These are phyloP conservation scores for Quercus aquifolioides DNA, from an alignment of 306 rosid genomes.

Conservation along the genomic window DNA sequence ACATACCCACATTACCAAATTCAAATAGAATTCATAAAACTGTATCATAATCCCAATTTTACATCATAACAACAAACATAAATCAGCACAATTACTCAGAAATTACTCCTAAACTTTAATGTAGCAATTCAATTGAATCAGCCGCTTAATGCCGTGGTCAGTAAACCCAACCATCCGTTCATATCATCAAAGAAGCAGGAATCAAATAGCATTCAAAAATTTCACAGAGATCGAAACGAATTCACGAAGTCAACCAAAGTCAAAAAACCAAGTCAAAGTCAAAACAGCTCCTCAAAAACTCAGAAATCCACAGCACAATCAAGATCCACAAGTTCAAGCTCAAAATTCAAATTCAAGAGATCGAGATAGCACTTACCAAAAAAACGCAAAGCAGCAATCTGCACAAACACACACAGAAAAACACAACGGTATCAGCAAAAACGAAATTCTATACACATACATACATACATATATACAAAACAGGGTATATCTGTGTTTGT, in stretches of 20 bases:
- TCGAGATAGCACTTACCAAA: constrained; percentile 52
- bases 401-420: constrained; percentile 17
- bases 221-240: neutral
- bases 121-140: no score
- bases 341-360: neutral
- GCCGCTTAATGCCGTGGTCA: neutral
- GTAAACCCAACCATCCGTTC: neutral
- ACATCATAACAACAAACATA: neutral
- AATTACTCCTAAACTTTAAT: neutral
- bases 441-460: neutral
- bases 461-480: neutral
- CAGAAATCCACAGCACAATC: neutral
- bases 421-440: constrained; percentile 5
- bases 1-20: no score
- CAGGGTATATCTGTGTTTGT: neutral
- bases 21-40: no score
- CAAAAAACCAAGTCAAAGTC: neutral
- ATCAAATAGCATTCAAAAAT: neutral
- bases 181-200: neutral
- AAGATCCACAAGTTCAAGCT: constrained; percentile 3
- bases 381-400: constrained; percentile 75
- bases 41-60: no score
- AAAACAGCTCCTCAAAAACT: neutral
- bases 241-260: neutral
- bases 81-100: neutral